Evolutionary conservation across 2,329 filamentous ascomycete genomes (phyloP), one percentile per base, ranked within the genome.

Genomic region (Biscogniauxia sp.): DNA sequence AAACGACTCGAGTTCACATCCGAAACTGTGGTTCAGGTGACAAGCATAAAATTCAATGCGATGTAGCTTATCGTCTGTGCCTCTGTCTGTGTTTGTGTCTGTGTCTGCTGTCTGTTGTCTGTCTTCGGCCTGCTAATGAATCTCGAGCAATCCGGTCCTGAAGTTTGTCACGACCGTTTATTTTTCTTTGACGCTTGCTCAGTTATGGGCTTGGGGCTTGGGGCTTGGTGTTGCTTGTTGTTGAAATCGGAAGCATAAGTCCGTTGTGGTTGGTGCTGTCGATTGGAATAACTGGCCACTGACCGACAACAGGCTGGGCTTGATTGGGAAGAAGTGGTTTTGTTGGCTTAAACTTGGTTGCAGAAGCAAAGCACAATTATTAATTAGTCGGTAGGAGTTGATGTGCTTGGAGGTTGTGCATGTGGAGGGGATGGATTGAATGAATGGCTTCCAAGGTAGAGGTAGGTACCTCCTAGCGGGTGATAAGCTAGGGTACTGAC

Each of bases 1-100:
- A 67, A 61, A 54, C 55, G 54, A 61, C 28, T 68, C 59, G 58
- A 69, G 60, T 65, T 68, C 58, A 64, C 59, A 68, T 66, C 64
- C 67, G 65, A 70, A 64, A 66, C 63, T 60, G 61, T 65, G 63
- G 37, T 45, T 15, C 17, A 45, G 37, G 37, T n/a, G 37, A n/a
- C 37, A 45, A 45, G 28, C 62, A 65, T 65, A 56, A 62, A 56
- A 62, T 65, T 63, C 51, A 59, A 56, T 56, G 54, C 54, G 52
- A 32, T 13, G 50, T 51, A 8, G 45, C 17, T 50, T 50, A 20
- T 50, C 45, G 45, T 32, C 28, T 32, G 6, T 32, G 28, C 9
- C 5, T 28, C 26, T 28, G n/a, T n/a, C n/a, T n/a, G n/a, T n/a
- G n/a, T n/a, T n/a, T n/a, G n/a, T n/a, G n/a, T n/a, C n/a, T n/a